Base-by-base conservation (phyloP, 495 filamentous ascomycete species). In the Trichoderma gamsii region DNA sequence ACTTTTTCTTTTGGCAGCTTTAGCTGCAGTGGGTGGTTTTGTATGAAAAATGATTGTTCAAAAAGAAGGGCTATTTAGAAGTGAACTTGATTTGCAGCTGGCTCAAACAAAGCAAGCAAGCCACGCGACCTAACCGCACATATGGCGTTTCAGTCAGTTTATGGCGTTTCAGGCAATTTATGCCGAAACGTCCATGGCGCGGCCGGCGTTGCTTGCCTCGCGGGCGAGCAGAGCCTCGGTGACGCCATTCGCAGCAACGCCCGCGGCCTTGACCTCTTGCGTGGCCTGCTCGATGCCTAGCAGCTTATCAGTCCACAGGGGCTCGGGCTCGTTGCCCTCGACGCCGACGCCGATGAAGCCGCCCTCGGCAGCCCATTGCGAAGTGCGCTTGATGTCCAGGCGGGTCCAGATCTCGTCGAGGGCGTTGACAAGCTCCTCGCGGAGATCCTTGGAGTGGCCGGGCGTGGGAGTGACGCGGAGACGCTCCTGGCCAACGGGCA, bases 381-480 rank as follows among this genome's bases (percentile, higher is more conserved):
- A 90, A 46, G 93, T 92, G 65, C 93, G 86, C 81, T 97, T 97
- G 80, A 99, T 93, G 32, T 87, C 88, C 3, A 99, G 84, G 72
- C 92, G 84, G 16, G 81, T 83, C 92, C 93, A 99, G 44, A 99
- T 96, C 67, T 83, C 83, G 67, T 97, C 89, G 15, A 99, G 76
- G 6, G 95, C 93, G 64, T 86, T 76, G n/a, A 97, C 88, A 7
- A 99, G 86, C 70, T 97, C 87, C 68, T 93, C 88, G 67, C 91
- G 90, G 76, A 88, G 92, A 70, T 89, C 83, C 75, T 88, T 88
- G 65, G 86, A 87, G 75, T 99, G 95, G 43, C 95, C 95, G 0
- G 95, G 95, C 12, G 95, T 99, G 0, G 95, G 95, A 9, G 95
- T 99, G 76, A 99, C 90, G 71, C 95, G 89, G 65, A 99, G 85